Percentiles rank a stretch among this genome's conserved stretches.
Evolutionary conservation across 164 flowering plant genomes (phyloP).

Genomic region (Nymphaea colorata): DNA sequence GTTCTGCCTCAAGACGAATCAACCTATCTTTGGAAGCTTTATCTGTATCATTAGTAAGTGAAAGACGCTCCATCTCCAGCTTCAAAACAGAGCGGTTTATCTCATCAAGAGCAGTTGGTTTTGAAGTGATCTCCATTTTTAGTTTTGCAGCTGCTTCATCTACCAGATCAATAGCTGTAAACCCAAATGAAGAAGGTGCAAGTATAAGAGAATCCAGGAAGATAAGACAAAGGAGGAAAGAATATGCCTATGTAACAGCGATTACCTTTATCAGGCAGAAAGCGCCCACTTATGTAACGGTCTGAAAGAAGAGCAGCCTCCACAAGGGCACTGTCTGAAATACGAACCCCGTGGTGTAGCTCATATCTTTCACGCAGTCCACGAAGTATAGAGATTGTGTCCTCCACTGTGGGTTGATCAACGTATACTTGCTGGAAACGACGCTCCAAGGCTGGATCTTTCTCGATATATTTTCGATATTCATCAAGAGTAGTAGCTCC

Average conservation of each 20-base stretch:
- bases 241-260: not conserved
- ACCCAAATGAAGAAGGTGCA: not conserved
- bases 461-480: slow-evolving; percentile 86
- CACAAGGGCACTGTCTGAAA: slow-evolving; percentile 87
- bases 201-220: not conserved
- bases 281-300: slow-evolving; percentile 87
- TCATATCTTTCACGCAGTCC: slow-evolving; percentile 91
- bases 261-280: slow-evolving; percentile 92
- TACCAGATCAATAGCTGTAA: slow-evolving; percentile 88
- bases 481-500: slow-evolving; percentile 97
- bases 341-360: slow-evolving; percentile 87
- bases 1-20: slow-evolving; percentile 72
- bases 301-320: slow-evolving; percentile 89
- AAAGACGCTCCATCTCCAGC: slow-evolving; percentile 88
- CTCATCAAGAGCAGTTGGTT: slow-evolving; percentile 89
- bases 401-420: slow-evolving; percentile 82
- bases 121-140: slow-evolving; percentile 95
- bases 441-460: slow-evolving; percentile 91
- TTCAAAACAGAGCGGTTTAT: slow-evolving; percentile 74
- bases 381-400: slow-evolving; percentile 77
- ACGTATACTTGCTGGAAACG: slow-evolving; percentile 95
- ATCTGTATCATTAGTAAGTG: slow-evolving; percentile 80
- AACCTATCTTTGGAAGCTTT: slow-evolving; percentile 83
- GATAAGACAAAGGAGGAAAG: not conserved
- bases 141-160: slow-evolving; percentile 97